Evolutionary conservation across 2,329 filamentous ascomycete species (phyloP), one percentile per base, ranked within the genome.

Genomic region (Beauveria rudraprayagi): DNA sequence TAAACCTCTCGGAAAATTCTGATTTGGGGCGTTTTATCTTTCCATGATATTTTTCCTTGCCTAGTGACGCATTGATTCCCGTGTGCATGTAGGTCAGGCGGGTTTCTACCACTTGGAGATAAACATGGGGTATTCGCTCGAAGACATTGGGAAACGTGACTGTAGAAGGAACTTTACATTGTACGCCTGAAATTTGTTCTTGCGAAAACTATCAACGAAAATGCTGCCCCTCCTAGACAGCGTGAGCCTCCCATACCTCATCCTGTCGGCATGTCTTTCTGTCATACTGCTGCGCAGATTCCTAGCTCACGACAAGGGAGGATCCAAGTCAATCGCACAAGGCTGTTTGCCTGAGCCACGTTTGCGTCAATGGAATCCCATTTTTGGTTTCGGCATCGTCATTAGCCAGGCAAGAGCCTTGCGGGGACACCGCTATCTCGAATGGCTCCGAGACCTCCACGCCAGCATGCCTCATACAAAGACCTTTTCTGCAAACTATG

Each of bases 401-500:
- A 40, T 63, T 3, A 61, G 61, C 48, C 64, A 65, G 65, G 60
- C 63, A 30, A 55, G 61, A 17, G 65, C 66, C 24, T 56, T 67
- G 11, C 63, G 61, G 46, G 56, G 58, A 17, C 51, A 67, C 50
- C 61, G 62, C 28, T 67, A 66, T 48, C 50, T 66, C 3, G 63
- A 66, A 1, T 67, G 65, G 66, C 65, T 67, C 28, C 62, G 64
- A 14, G 44, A 65, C 19, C 51, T 65, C 53, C 64, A 65, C 46
- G 30, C 44, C 24, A 56, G 57, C 53, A 64, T 60, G 60, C 64
- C 64, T 2, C 28, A 34, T 3, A 51, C 48, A 19, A 67, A 67
- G 41, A 67, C 66, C 0, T 67, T 67, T 53, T 61, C 61, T 9
- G 63, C 66, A n/a, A 66, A 62, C 14, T 67, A 66, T 57, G 62